Evolutionary conservation across 805 yeast genomes (phyloP), one percentile per base, ranked within the genome.

Genomic region (Candida anglica): DNA sequence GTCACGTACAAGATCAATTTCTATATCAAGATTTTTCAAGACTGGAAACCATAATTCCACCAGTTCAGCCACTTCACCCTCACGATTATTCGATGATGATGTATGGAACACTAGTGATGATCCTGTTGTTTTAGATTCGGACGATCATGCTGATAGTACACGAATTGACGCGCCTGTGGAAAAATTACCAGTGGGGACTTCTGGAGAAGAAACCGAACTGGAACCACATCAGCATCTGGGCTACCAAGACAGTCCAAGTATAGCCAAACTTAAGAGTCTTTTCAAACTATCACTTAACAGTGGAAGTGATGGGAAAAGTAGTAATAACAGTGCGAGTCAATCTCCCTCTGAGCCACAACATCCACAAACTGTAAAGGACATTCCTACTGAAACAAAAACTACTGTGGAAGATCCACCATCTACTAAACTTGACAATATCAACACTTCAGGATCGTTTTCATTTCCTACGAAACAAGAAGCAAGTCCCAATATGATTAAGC

Each of bases 211-310:
- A 20, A 29, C 36, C 26, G 16, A 7, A 33, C 23, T n/a, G 40
- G 33, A 15, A 14, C 30, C 15, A 10, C 16, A 28, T 13, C 11
- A 35, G 26, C 28, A 40, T 30, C 25, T 28, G 32, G 13, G 8
- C 32, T 14, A 35, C 37, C 28, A 43, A 40, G 27, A 51, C 27
- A 11, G 40, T 30, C 47, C 51, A n/a, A 42, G 59, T 21, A 43
- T 58, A 38, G 43, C 45, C 18, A 59, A 52, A 36, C 44, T 61
- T 22, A 55, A 55, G 36, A 52, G 45, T 27, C 39, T 60, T 15
- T 58, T 60, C 44, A 52, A 50, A 19, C 38, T 56, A 21, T 37
- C 48, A n/a, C n/a, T n/a, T 19, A 19, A 19, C 6, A 25, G 15
- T 18, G 29, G 19, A 6, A 23, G 20, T n/a, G n/a, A n/a, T 17